phyloP scores from a whole-genome alignment of 345 rosid genomes.

The Punica granatum region DNA sequence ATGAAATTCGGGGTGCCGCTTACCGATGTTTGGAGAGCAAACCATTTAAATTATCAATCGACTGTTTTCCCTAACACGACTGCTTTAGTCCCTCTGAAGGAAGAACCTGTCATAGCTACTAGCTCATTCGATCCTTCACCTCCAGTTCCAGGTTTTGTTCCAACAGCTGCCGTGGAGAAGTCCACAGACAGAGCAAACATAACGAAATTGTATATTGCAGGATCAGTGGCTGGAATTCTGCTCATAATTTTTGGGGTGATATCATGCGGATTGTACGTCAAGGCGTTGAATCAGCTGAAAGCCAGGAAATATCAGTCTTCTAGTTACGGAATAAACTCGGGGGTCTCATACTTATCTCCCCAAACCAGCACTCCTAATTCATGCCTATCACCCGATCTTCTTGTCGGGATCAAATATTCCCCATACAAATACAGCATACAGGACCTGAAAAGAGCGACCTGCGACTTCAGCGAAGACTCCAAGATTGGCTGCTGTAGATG shows the following conservation, averaged over 20 bases:
- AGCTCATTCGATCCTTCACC: conserved; percentile 25
- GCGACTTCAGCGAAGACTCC: conserved; percentile 27
- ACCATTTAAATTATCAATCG: conserved; percentile 21
- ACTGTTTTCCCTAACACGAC: conserved; percentile 46
- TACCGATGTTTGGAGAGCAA: conserved; percentile 30
- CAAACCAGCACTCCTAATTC: conserved; percentile 34
- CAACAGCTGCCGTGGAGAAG: conserved; percentile 21
- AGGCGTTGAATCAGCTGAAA: conserved; percentile 19
- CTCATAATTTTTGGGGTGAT: conserved; percentile 21
- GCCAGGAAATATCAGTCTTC: conserved; percentile 25
- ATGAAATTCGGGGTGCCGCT: conserved; percentile 25
- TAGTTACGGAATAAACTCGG: conserved; percentile 26
- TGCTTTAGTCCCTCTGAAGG: conserved; percentile 33
- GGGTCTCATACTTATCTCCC: conserved; percentile 19
- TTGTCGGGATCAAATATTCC: conserved; percentile 38
- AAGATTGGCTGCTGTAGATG: conserved; percentile 16
- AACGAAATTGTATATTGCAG: conserved; percentile 33
- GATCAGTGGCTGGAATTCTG: conserved; percentile 32
- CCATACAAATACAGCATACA: conserved; percentile 27
- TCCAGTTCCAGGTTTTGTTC: conserved; percentile 36
- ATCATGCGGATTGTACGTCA: conserved; percentile 27
- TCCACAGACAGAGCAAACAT: conserved; percentile 7
- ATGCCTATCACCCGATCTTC: conserved; percentile 53
- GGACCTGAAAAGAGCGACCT: conserved; percentile 31
- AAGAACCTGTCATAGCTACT: conserved; percentile 14